Percentiles rank a stretch among this genome's conserved stretches.
These are phyloP conservation scores for Botrytis hyacinthi DNA, from an alignment of 2,329 filamentous ascomycete genomes.

Conservation along the genomic window DNA sequence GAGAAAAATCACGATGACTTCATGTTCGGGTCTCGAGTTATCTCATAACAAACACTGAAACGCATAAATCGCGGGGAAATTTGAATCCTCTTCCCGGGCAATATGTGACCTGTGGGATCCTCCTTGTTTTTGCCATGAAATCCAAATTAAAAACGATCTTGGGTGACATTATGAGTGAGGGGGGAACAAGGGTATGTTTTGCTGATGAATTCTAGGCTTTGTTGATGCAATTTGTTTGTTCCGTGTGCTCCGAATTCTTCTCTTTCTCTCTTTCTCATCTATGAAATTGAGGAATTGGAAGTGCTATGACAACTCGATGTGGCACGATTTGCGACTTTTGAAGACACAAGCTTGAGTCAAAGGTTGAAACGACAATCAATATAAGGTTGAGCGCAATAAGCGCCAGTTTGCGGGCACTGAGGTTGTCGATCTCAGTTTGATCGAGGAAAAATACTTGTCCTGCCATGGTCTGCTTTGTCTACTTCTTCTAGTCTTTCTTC, in stretches of 20 bases:
- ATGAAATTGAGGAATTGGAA: background rate
- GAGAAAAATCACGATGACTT: background rate
- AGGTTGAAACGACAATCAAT: background rate
- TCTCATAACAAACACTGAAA: background rate
- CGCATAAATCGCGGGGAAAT: background rate
- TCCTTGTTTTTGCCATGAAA: slow-evolving; percentile 6
- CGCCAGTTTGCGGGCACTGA: background rate
- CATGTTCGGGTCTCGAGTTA: background rate
- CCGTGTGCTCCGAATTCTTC: background rate
- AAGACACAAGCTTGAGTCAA: background rate
- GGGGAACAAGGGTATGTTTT: background rate
- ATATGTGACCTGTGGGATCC: background rate
- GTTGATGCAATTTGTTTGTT: background rate
- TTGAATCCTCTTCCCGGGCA: background rate
- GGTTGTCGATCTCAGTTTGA: background rate
- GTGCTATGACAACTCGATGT: background rate
- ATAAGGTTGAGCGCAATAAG: background rate
- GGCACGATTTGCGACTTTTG: background rate
- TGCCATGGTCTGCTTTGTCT: background rate
- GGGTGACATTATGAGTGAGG: background rate
- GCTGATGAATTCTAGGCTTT: background rate
- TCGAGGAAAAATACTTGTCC: background rate
- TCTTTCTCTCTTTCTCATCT: background rate
- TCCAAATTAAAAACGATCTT: background rate
- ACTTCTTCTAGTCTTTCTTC: background rate